Percentiles rank a stretch among this genome's conserved stretches.
phyloP scores from a whole-genome alignment of 148 eudicot genomes.

The Amaranthus palmeri region DNA sequence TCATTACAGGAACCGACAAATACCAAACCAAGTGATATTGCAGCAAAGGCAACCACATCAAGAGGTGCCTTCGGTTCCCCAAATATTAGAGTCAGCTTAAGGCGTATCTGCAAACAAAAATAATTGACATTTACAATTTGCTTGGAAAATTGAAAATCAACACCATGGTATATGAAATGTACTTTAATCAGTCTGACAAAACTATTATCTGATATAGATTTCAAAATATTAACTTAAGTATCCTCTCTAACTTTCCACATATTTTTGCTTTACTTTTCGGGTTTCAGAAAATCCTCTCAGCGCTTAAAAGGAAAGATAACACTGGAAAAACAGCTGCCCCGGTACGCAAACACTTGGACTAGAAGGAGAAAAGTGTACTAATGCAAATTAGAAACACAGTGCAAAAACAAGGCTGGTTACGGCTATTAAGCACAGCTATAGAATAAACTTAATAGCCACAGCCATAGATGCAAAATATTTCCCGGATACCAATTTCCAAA shows the following conservation, averaged over 20 bases:
- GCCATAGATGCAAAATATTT: too few species aligned
- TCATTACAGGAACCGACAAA: slow-evolving; percentile 86
- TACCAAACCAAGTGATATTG: slow-evolving; percentile 71
- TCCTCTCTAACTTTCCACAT: neutral
- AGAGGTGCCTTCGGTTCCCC: slow-evolving; percentile 70
- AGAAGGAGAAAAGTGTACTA: too few species aligned
- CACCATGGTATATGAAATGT: neutral
- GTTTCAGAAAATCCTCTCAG: too few species aligned
- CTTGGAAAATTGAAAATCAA: neutral
- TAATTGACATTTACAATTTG: neutral
- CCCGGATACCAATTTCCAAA: too few species aligned
- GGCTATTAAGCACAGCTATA: too few species aligned
- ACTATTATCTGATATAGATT: neutral
- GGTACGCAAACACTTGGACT: too few species aligned
- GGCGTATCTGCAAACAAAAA: slow-evolving; percentile 44
- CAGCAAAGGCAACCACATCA: slow-evolving; percentile 85
- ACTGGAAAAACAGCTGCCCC: too few species aligned
- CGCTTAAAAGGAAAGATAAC: too few species aligned
- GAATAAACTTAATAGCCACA: too few species aligned
- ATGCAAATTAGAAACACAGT: too few species aligned
- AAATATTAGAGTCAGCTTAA: slow-evolving; percentile 60
- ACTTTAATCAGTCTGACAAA: neutral
- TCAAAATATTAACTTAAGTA: neutral
- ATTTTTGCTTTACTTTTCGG: neutral
- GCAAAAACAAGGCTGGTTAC: too few species aligned